Evolutionary conservation across 768 basidiomycete species (phyloP), one percentile per base, ranked within the genome.

Genomic region (Suillus luteus): DNA sequence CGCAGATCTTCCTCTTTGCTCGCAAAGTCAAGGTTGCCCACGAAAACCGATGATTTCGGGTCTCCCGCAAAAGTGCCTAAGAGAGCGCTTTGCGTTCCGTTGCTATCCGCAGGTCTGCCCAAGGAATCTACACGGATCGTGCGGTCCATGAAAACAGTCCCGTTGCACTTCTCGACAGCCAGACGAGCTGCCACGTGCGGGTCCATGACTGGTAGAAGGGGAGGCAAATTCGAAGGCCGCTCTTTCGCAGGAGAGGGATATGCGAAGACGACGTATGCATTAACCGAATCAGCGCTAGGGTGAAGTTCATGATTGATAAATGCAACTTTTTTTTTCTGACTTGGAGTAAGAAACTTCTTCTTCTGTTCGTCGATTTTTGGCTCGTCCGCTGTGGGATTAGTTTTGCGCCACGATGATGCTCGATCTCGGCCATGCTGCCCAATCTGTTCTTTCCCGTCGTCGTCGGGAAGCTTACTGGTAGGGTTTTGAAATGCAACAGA

Each of bases 291-390:
- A 5, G 89, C 88, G 40, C 85, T 82, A 2, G 87, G 80, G 76
- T 99, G 95, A 71, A 98, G 86, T 68, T 96, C 93, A 61, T 89
- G 88, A 72, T 95, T 92, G 73, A 99, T 97, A 75, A 95, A 97
- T 0, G 95, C 93, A 60, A 98, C 86, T 67, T 89, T 92, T 78
- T 96, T 93, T 81, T 96, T 98, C 76, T 97, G 92, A 59, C 83
- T 83, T 0, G 93, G 83, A 8, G 86, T 92, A 59, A 97, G 83
- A 74, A 85, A 92, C 43, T 80, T 80, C 73, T 80, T 80, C 73
- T 93, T 90, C 59, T 35, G 33, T 8, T 83, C 81, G 62, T 84
- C 82, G 14, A 75, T 73, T 65, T 77, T 77, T 24, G 70, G 68
- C 37, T 79, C 76, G 3, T 73, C 81, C 38, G 81, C 84, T 22